phyloP scores from a whole-genome alignment of 441 rosid genomes.

The Erysimum pusillum region DNA sequence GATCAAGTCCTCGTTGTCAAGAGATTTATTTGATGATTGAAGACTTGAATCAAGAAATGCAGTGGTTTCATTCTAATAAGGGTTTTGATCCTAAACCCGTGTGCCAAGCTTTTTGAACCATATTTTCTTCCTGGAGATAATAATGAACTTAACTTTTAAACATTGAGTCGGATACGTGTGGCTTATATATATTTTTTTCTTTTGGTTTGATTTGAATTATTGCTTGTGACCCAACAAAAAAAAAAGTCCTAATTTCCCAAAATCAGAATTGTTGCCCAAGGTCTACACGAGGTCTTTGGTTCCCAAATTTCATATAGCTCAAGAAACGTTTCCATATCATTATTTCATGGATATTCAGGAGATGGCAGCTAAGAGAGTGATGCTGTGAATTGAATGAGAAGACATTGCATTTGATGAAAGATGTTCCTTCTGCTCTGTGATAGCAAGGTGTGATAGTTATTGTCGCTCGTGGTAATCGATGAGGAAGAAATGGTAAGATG shows the following conservation, averaged over 20 bases:
- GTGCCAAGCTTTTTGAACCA: constrained; percentile 70
- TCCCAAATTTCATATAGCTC: no score
- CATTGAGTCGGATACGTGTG: constrained; percentile 12
- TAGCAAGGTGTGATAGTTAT: constrained; percentile 9
- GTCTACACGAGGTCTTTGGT: no score
- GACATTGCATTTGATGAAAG: neutral
- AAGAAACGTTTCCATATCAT: constrained; percentile 3
- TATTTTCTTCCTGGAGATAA: constrained; percentile 51
- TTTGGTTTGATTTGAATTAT: constrained; percentile 9
- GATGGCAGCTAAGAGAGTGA: constrained; percentile 1
- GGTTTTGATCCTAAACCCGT: constrained; percentile 59
- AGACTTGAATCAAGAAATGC: constrained; percentile 62
- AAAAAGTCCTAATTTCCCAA: neutral
- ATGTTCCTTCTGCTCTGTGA: neutral
- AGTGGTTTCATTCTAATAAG: constrained; percentile 48
- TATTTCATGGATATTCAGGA: neutral
- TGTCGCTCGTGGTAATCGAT: constrained; percentile 8
- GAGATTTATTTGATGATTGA: constrained; percentile 57
- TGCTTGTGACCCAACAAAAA: constrained; percentile 19
- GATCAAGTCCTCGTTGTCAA: constrained; percentile 54
- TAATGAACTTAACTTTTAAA: constrained; percentile 19
- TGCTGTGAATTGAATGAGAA: constrained; percentile 6
- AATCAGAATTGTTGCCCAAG: no score
- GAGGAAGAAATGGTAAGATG: constrained; percentile 9
- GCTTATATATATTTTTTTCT: constrained; percentile 2